Percentiles rank a stretch among this genome's conserved stretches.
Evolutionary conservation across 495 filamentous ascomycete species (phyloP).

Genomic region (Xylaria palmicola): DNA sequence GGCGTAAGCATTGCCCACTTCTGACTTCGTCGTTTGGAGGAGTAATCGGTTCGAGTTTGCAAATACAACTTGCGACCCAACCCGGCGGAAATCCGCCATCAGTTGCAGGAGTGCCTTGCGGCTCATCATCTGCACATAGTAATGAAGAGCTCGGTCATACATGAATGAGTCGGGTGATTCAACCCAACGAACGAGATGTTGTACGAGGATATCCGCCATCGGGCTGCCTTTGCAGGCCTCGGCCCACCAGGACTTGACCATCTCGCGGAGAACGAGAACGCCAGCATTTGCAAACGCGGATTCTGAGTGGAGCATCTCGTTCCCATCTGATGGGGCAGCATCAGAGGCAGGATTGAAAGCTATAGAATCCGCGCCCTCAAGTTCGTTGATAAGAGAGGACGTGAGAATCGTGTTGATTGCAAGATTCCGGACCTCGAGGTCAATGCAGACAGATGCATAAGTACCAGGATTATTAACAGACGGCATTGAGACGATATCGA

Average conservation of each 20-base stretch:
- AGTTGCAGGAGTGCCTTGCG: constrained; percentile 94
- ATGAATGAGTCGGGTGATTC: constrained; percentile 88
- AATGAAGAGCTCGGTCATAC: constrained; percentile 92
- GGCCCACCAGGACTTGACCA: constrained; percentile 98
- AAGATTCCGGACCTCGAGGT: constrained; percentile 88
- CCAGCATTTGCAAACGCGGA: constrained; percentile 91
- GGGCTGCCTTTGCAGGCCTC: constrained; percentile 87
- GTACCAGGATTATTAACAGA: constrained; percentile 88
- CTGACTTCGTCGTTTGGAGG: constrained; percentile 92
- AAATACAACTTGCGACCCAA: constrained; percentile 91
- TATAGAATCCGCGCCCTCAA: constrained; percentile 81
- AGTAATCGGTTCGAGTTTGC: constrained; percentile 86
- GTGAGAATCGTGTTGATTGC: constrained; percentile 98
- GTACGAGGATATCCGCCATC: constrained; percentile 98
- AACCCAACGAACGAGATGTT: constrained; percentile 96
- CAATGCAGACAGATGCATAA: constrained; percentile 95
- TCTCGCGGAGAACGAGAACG: constrained; percentile 85
- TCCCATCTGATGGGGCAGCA: constrained; percentile 48
- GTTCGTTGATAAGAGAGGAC: constrained; percentile 95
- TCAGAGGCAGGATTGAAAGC: constrained; percentile 77
- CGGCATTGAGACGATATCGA: constrained; percentile 94
- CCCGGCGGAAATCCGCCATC: constrained; percentile 94
- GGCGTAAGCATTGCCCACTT: constrained; percentile 95
- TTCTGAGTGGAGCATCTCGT: constrained; percentile 76
- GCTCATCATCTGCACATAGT: constrained; percentile 98